A percentile compares a stretch with the other conserved stretches of the same genome.
phyloP scores from a whole-genome alignment of 2,329 filamentous ascomycete genomes.

The Aspergillus sp. region DNA sequence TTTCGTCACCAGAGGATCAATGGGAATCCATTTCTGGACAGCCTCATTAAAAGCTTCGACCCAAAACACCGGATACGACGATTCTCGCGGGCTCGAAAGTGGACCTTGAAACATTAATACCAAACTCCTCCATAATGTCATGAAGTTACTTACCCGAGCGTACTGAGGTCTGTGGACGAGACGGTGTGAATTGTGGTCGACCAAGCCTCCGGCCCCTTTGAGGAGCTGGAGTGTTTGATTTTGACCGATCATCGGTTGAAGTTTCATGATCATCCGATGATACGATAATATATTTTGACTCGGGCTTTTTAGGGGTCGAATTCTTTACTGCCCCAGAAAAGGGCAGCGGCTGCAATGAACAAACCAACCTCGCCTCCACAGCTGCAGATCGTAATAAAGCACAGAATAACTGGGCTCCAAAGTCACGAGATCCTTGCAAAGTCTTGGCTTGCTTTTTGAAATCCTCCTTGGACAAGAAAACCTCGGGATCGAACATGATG shows the following conservation, averaged over 20 bases:
- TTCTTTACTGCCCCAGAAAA: conserved; percentile 52
- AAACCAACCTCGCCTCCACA: conserved; percentile 76
- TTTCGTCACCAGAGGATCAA: conserved; percentile 78
- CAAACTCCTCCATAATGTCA: background rate
- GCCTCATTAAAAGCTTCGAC: conserved; percentile 83
- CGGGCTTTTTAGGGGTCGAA: conserved; percentile 36
- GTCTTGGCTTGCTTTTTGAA: conserved; percentile 67
- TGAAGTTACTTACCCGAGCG: conserved; percentile 14
- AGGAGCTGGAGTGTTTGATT: conserved; percentile 7
- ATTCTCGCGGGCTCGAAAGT: conserved; percentile 56
- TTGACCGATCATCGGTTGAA: conserved; percentile 22
- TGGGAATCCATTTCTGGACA: conserved; percentile 84
- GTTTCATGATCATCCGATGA: conserved; percentile 30
- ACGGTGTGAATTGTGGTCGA: conserved; percentile 28
- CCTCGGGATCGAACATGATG: conserved; percentile 61
- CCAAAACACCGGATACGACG: conserved; percentile 83
- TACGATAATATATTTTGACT: conserved; percentile 31
- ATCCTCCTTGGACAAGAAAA: conserved; percentile 63
- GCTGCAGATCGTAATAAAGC: conserved; percentile 78
- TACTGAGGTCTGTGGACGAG: conserved; percentile 9
- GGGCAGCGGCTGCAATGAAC: conserved; percentile 78
- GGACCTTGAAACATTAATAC: conserved; percentile 24
- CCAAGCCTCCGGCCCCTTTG: conserved; percentile 27
- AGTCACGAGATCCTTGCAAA: conserved; percentile 77
- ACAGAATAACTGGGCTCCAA: conserved; percentile 88